Percentiles rank a stretch among this genome's conserved stretches.
phyloP scores from a whole-genome alignment of 73 alveolate genomes.

The Breviolum minutum region DNA sequence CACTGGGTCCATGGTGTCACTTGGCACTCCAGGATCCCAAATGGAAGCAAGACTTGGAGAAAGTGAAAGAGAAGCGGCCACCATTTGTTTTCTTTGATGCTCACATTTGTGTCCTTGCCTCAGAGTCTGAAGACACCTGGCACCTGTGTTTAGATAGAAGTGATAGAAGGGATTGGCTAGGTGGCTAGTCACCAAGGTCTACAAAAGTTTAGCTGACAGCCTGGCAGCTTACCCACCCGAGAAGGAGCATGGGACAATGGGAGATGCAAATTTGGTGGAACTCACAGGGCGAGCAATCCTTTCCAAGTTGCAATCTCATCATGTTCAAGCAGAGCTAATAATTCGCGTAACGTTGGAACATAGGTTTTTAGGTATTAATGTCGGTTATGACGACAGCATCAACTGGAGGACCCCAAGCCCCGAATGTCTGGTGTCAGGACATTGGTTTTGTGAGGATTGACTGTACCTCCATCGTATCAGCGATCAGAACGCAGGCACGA shows the following conservation, averaged over 20 bases:
- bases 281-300: neutral
- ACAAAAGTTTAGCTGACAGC: conserved; percentile 83
- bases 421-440: conserved; percentile 32
- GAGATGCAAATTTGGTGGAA: neutral
- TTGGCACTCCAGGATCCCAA: conserved; percentile 35
- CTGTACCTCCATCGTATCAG: conserved; percentile 71
- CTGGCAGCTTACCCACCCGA: conserved; percentile 92
- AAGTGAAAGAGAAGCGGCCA: conserved; percentile 89
- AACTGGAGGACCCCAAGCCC: neutral
- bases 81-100: conserved; percentile 94
- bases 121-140: neutral
- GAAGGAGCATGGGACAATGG: conserved; percentile 40
- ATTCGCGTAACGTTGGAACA: neutral
- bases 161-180: neutral
- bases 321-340: neutral
- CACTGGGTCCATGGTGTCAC: neutral
- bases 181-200: conserved; percentile 16
- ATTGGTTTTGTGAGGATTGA: conserved; percentile 90
- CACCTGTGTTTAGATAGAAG: neutral
- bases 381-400: neutral
- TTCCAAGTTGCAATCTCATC: neutral
- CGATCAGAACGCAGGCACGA: conserved; percentile 68
- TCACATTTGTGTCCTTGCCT: conserved; percentile 29
- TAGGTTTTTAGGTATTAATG: neutral
- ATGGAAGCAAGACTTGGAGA: conserved; percentile 90